These are phyloP conservation scores for Neurospora sp. DNA, from an alignment of 495 filamentous ascomycete genomes.

Conservation along the genomic window DNA sequence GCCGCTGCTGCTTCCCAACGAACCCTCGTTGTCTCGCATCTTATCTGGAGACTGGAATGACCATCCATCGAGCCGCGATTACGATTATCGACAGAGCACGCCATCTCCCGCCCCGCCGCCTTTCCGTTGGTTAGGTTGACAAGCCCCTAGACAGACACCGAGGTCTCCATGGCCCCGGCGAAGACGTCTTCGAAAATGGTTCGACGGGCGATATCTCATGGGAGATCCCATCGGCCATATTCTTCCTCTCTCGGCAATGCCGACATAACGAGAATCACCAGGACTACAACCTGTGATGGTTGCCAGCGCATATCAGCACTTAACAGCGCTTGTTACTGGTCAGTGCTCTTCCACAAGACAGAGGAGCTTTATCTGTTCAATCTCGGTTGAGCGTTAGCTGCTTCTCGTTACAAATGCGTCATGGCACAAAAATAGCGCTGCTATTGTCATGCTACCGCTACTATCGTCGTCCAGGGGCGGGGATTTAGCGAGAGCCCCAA, in stretches of 20 bases:
- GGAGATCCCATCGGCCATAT: background rate
- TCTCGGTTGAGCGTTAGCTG: background rate
- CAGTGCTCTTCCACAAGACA: background rate
- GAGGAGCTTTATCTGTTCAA: background rate
- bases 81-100: background rate
- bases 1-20: background rate
- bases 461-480: background rate
- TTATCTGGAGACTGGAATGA: background rate
- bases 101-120: background rate
- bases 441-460: background rate
- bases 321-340: background rate
- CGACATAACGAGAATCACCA: background rate
- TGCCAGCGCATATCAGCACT: background rate
- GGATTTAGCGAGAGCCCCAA: background rate
- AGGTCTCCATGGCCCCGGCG: background rate
- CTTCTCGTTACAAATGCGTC: background rate
- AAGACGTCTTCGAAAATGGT: background rate
- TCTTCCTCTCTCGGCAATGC: background rate
- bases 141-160: background rate
- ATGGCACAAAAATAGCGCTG: background rate
- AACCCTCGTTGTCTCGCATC: background rate
- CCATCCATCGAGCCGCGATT: background rate
- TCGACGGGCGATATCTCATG: background rate
- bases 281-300: background rate
- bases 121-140: background rate